Evolutionary conservation across 164 flowering plant species (phyloP).

Genomic region (Liriodendron chinense): DNA sequence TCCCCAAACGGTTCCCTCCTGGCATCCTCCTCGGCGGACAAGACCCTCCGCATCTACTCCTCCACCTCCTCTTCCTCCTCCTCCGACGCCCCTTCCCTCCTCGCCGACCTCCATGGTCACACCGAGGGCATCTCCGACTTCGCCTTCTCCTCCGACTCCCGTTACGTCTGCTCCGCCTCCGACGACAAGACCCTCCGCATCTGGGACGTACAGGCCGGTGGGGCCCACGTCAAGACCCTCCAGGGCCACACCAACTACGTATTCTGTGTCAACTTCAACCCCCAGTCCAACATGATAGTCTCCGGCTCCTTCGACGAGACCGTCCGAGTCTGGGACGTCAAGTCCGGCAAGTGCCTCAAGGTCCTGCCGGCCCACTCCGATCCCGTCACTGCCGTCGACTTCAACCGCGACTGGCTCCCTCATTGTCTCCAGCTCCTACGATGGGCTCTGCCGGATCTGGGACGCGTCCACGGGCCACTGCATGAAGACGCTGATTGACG

Average conservation of each 20-base stretch:
- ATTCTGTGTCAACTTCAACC: constrained; percentile 86
- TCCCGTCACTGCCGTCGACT: constrained; percentile 83
- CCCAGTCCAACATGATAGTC: constrained; percentile 82
- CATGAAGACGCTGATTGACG: constrained; percentile 92
- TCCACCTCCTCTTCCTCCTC: constrained; percentile 25
- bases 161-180: constrained; percentile 76
- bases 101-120: constrained; percentile 62
- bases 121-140: constrained; percentile 80
- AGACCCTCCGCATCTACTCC: constrained; percentile 58
- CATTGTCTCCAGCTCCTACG: constrained; percentile 86
- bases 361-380: constrained; percentile 95
- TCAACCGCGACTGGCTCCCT: constrained; percentile 69
- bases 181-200: constrained; percentile 86
- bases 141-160: constrained; percentile 82
- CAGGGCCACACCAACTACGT: constrained; percentile 89
- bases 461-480: constrained; percentile 94
- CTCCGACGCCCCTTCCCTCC: constrained; percentile 26
- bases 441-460: constrained; percentile 95
- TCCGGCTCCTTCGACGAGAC: constrained; percentile 97
- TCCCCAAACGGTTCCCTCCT: constrained; percentile 76
- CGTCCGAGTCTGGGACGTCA: constrained; percentile 94
- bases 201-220: constrained; percentile 65
- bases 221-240: constrained; percentile 55
- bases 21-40: constrained; percentile 87
- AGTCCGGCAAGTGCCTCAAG: constrained; percentile 81